These are phyloP conservation scores for Eutrema yunnanense DNA, from an alignment of 345 rosid genomes.

Conservation along the genomic window DNA sequence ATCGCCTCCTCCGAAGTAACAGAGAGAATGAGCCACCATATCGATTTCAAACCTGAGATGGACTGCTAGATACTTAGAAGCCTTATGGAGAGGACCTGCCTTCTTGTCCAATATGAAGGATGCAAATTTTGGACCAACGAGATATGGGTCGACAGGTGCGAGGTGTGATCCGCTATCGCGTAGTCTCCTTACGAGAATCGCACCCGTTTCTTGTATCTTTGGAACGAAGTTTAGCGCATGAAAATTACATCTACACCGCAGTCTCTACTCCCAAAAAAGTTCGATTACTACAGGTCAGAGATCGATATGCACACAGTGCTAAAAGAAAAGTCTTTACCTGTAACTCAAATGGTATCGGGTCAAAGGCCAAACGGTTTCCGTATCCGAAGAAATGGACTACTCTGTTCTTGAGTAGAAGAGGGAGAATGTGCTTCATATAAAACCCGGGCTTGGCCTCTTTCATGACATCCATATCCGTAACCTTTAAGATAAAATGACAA, in stretches of 20 bases:
- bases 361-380: conserved; percentile 94
- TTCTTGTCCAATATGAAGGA: conserved; percentile 40
- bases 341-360: conserved; percentile 78
- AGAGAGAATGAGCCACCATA: conserved; percentile 97
- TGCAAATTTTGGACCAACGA: conserved; percentile 59
- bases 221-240: conserved; percentile 75
- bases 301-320: background rate
- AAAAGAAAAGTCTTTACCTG: conserved; percentile 49
- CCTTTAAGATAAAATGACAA: conserved; percentile 32
- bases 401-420: conserved; percentile 60
- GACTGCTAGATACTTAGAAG: conserved; percentile 70
- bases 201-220: conserved; percentile 80
- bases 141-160: conserved; percentile 66
- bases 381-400: conserved; percentile 88
- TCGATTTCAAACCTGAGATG: conserved; percentile 94
- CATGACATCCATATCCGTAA: conserved; percentile 59
- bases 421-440: conserved; percentile 79
- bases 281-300: conserved; percentile 1
- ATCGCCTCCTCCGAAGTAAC: conserved; percentile 90
- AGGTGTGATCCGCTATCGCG: conserved; percentile 43
- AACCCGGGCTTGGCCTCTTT: conserved; percentile 89
- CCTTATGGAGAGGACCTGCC: conserved; percentile 34
- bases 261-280: conserved; percentile 56
- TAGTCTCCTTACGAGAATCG: conserved; percentile 68
- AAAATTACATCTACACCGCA: conserved; percentile 98